Evolutionary conservation across 345 rosid genomes (phyloP), one percentile per base, ranked within the genome.

Genomic region (Populus simonii): DNA sequence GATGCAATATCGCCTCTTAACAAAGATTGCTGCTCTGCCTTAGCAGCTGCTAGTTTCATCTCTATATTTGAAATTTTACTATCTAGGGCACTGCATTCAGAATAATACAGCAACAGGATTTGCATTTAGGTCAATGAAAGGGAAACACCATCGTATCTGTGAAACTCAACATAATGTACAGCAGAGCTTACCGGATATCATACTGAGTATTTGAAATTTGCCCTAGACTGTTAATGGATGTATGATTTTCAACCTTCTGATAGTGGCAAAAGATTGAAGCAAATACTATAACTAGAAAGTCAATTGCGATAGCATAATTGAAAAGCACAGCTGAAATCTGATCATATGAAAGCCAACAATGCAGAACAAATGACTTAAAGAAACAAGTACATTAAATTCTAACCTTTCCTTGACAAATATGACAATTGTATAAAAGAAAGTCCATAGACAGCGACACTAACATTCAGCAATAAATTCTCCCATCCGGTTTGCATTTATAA

Each of bases 1-100:
- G 83, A 53, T 68, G 83, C 25, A 1, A 79, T 47, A 41, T 68
- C 39, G 29, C 67, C 68, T 12, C 39, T 76, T 1, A 0, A n/a
- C 78, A 83, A 29, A 71, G 86, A 80, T 63, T 75, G 77, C 2
- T 85, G 89, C 20, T 83, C 81, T 1, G 88, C 88, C 79, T 82
- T 86, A 45, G 89, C 89, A 75, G 84, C 84, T 39, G 81, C 80
- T 71, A 88, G 16, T 76, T 91, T 74, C 83, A 77, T 85, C 88
- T 90, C 88, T 68, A 87, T 45, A 68, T 73, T 82, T 76, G 88
- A 82, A 72, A 89, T 84, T 53, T 81, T 83, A 67, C 74, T 77
- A 80, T 87, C 87, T 49, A 85, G 83, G 29, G 68, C 82, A 83
- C 97, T 91, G 80, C 88, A 86, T 74, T 81, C 27, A 55, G 66